Conservation (phyloP, 169 alveolate species). For the Eimeria mitis region DNA sequence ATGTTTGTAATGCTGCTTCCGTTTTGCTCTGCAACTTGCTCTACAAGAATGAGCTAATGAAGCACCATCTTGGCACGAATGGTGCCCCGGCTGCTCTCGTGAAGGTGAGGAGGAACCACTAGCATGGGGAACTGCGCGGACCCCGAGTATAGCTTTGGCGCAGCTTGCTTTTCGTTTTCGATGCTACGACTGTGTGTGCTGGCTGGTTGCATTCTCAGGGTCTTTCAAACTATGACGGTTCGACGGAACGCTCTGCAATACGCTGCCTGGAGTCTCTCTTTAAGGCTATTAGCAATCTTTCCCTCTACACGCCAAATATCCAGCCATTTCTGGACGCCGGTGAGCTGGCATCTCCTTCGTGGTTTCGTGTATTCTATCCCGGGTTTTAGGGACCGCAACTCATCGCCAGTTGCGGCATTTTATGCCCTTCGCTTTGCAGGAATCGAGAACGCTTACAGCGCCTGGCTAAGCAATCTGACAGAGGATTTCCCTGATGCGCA, state of each 20-base stretch:
- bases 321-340: slow-evolving; percentile 88
- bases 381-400: neutral
- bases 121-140: neutral
- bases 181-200: neutral
- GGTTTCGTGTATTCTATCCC: neutral
- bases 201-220: slow-evolving; percentile 30
- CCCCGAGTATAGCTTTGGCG: neutral
- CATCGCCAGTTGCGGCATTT: too few relatives aligned
- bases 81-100: slow-evolving; percentile 95
- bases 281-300: slow-evolving; percentile 93
- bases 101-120: slow-evolving; percentile 65
- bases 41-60: slow-evolving; percentile 92
- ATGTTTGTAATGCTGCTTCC: slow-evolving; percentile 93
- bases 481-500: slow-evolving; percentile 88
- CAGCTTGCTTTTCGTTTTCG: neutral
- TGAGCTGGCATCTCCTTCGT: neutral
- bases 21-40: slow-evolving; percentile 92
- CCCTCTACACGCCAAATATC: slow-evolving; percentile 91
- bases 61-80: slow-evolving; percentile 90
- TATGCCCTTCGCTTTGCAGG: slow-evolving; percentile 12
- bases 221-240: slow-evolving; percentile 78
- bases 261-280: slow-evolving; percentile 92
- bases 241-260: slow-evolving; percentile 85
- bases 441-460: slow-evolving; percentile 86
- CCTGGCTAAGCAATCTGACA: slow-evolving; percentile 88